Conservation (phyloP, 176 grass and related monocot species). For the Avena insularis region DNA sequence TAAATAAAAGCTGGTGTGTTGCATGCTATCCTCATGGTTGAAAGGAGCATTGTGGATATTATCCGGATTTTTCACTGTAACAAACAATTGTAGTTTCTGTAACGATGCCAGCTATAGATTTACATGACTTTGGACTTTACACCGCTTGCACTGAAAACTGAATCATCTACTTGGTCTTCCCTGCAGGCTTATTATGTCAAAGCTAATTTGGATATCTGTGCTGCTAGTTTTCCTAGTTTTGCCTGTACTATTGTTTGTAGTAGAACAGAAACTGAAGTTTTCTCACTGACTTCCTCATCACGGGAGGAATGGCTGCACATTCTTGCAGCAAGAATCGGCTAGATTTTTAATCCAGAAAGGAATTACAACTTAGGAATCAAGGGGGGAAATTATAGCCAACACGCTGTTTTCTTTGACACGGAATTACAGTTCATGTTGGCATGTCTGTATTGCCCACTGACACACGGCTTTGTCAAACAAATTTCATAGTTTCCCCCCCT, state of each 20-base stretch:
- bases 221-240: conserved; percentile 37
- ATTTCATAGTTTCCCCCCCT: not conserved
- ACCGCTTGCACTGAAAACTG: conserved; percentile 52
- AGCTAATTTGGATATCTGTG: conserved; percentile 69
- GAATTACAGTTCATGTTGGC: not conserved
- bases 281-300: conserved; percentile 28
- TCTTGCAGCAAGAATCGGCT: conserved; percentile 43
- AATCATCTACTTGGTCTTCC: conserved; percentile 80
- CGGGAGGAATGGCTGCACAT: conserved; percentile 30
- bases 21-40: conserved; percentile 39
- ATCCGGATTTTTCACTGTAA: conserved; percentile 50
- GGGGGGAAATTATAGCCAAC: not conserved
- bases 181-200: conserved; percentile 83
- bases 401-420: not conserved
- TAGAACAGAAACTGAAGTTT: conserved; percentile 34
- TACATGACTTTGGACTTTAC: conserved; percentile 6
- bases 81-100: conserved; percentile 38
- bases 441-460: not conserved
- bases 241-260: conserved; percentile 31
- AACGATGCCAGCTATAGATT: conserved; percentile 30
- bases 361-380: conserved; percentile 12
- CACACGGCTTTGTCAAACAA: not conserved
- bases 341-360: conserved; percentile 30
- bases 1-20: conserved; percentile 33
- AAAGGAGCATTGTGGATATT: conserved; percentile 43